These are phyloP conservation scores for Sambucus nigra DNA, from an alignment of 129 eudicot species.

Conservation along the genomic window DNA sequence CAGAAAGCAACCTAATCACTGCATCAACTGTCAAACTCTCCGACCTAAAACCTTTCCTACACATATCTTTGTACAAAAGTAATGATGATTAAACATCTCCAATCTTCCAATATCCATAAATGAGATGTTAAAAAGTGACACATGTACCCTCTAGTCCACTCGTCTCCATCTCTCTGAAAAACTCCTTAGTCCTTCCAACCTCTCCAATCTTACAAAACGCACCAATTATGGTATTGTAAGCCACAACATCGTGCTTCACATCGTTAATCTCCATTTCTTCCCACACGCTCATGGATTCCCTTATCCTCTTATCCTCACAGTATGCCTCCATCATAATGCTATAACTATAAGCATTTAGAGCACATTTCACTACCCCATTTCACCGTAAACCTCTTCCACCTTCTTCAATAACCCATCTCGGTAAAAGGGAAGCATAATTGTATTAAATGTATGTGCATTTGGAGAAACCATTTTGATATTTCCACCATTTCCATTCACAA, in stretches of 20 bases:
- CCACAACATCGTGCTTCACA: constrained; percentile 38
- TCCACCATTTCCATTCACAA: constrained; percentile 7
- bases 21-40: constrained; percentile 43
- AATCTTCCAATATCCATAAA: constrained; percentile 53
- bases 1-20: constrained; percentile 42
- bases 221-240: constrained; percentile 66
- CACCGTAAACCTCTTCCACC: constrained; percentile 60
- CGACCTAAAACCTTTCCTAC: constrained; percentile 41
- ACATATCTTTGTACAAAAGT: constrained; percentile 50
- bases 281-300: constrained; percentile 51
- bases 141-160: constrained; percentile 40
- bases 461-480: constrained; percentile 20
- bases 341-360: constrained; percentile 51
- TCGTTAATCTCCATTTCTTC: constrained; percentile 40
- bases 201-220: constrained; percentile 66
- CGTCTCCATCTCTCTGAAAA: constrained; percentile 50
- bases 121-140: constrained; percentile 66
- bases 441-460: constrained; percentile 50
- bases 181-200: constrained; percentile 47
- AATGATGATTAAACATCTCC: constrained; percentile 57
- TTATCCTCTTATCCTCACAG: constrained; percentile 58
- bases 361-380: constrained; percentile 44
- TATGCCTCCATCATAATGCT: constrained; percentile 64
- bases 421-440: constrained; percentile 58
- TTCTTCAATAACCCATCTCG: constrained; percentile 46